Percentiles rank a stretch among this genome's conserved stretches.
Conservation (phyloP, 805 yeast genomes). For the Lachancea thermotolerans region DNA sequence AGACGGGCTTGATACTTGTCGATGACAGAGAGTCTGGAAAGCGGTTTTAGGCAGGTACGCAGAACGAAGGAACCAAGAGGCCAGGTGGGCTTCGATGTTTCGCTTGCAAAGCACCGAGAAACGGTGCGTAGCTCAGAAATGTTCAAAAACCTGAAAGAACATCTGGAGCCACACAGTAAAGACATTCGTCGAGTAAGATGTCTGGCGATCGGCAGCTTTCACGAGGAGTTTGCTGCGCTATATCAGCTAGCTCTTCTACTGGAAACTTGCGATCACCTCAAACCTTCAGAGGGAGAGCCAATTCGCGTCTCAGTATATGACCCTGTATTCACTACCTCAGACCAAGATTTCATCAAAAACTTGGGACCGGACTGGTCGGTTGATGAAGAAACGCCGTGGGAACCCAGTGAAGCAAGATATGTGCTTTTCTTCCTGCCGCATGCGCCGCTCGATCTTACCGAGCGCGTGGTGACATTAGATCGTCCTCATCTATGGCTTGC, state of each 20-base stretch:
- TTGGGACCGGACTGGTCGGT: slow-evolving; percentile 25
- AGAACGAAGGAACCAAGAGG: neutral
- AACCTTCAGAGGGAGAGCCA: neutral
- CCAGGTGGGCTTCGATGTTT: neutral
- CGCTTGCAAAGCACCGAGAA: slow-evolving; percentile 14
- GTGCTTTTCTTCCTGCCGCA: slow-evolving; percentile 65
- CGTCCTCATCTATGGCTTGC: slow-evolving; percentile 41
- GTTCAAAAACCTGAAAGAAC: slow-evolving; percentile 22
- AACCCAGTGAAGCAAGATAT: slow-evolving; percentile 9
- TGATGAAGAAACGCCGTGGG: slow-evolving; percentile 20
- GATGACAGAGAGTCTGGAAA: neutral
- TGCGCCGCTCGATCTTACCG: slow-evolving; percentile 55
- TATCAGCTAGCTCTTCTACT: slow-evolving; percentile 58
- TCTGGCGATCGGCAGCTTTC: slow-evolving; percentile 65
- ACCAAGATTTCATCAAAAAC: slow-evolving; percentile 31
- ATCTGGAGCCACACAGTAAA: slow-evolving; percentile 11
- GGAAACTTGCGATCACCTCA: slow-evolving; percentile 31
- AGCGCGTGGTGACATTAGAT: slow-evolving; percentile 30
- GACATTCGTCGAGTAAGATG: slow-evolving; percentile 43
- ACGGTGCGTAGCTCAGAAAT: slow-evolving; percentile 24
- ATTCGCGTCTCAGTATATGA: slow-evolving; percentile 49
- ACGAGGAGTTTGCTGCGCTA: slow-evolving; percentile 50
- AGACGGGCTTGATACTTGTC: neutral
- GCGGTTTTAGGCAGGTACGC: neutral
- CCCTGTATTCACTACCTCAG: slow-evolving; percentile 51